Evolutionary conservation across 495 filamentous ascomycete genomes (phyloP).

Genomic region (Penicillium simplicissimum): DNA sequence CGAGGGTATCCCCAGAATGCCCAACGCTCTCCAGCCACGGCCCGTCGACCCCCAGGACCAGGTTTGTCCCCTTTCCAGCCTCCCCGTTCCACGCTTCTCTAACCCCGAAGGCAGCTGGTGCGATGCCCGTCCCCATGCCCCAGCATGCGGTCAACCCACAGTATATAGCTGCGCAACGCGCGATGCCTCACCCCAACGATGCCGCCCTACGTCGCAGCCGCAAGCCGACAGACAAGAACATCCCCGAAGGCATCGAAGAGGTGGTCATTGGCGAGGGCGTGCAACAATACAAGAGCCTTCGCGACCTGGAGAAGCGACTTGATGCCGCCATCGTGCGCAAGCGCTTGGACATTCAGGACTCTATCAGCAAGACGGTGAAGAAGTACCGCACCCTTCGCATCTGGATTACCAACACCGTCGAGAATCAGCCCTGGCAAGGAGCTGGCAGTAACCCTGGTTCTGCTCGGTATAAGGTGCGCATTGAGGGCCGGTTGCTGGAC

Average conservation of each 20-base stretch:
- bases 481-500: constrained; percentile 87
- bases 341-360: constrained; percentile 84
- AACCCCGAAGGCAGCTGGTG: constrained; percentile 25
- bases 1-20: constrained; percentile 45
- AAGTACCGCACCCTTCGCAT: constrained; percentile 83
- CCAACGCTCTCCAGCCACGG: constrained; percentile 49
- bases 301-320: constrained; percentile 83
- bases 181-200: constrained; percentile 43
- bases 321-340: constrained; percentile 97
- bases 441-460: constrained; percentile 45
- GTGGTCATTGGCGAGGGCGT: constrained; percentile 78
- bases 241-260: constrained; percentile 87
- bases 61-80: constrained; percentile 34
- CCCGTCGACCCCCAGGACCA: constrained; percentile 44
- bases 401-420: constrained; percentile 94
- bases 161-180: constrained; percentile 45
- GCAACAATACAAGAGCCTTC: constrained; percentile 74
- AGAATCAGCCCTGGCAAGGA: constrained; percentile 89
- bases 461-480: constrained; percentile 80
- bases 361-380: constrained; percentile 76
- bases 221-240: constrained; percentile 91
- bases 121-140: constrained; percentile 42
- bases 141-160: constrained; percentile 45
- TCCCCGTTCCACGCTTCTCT: constrained; percentile 16
- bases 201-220: constrained; percentile 71